Base-by-base conservation (phyloP, 1,284 basidiomycete species). In the Apiotrichum gracile region DNA sequence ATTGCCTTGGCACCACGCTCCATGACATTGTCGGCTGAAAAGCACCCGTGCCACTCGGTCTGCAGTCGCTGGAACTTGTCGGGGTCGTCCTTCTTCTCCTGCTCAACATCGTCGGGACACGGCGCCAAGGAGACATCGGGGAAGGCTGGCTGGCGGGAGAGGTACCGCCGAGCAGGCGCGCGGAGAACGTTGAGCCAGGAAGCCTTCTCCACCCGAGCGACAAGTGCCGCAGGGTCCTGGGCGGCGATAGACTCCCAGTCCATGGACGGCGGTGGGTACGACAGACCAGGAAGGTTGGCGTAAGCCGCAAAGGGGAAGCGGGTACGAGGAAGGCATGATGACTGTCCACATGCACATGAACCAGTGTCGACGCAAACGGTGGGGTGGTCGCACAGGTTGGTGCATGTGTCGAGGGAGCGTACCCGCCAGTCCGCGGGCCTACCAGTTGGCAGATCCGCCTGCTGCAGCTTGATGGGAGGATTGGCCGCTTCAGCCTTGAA, bases 131-230 rank as follows among this genome's bases (percentile, higher is more conserved):
- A 58, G 37, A 67, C 51, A 1, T 26, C 37, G 3, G 58, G 60
- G 33, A 56, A 62, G 0, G 14, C 27, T 14, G 63, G 65, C 22
- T 47, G 54, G 35, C 49, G 53, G 35, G 39, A 52, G 22, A 70
- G 50, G 44, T 64, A 68, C 4, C 63, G 49, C 13, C 61, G 50
- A 0, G 67, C 68, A 9, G 51, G 45, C 9, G 66, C 63, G 22
- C 65, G 66, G 22, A 70, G 62, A 29, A 69, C 67, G 41, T 64
- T 62, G 27, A 63, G 57, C 68, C 68, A 70, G 5, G 62, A 60
- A 13, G 61, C 59, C 29, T 50, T 47, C 9, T 53, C 52, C 16
- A 67, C 62, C 27, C 54, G 53, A 13, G 54, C 52, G 6, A 61
- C 40, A 7, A 68, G 55, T 2, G 58, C 51, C 6, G 55, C 49